These are phyloP conservation scores for Euphorbia peplus DNA, from an alignment of 345 rosid species.

Conservation along the genomic window DNA sequence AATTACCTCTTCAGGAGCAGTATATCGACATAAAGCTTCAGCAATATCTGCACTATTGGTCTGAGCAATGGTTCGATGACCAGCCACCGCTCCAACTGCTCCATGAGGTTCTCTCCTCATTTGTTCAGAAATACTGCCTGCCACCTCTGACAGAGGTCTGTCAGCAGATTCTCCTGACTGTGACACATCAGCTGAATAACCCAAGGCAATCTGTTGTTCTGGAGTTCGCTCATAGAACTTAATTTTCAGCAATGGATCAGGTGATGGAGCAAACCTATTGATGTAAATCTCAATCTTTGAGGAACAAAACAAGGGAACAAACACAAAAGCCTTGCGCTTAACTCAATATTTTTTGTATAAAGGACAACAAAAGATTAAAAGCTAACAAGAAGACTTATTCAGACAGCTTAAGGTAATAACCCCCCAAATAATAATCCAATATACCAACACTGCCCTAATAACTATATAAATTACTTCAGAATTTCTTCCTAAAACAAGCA, in stretches of 20 bases:
- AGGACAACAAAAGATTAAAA: not conserved
- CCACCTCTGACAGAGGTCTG: slow-evolving; percentile 30
- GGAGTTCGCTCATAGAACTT: slow-evolving; percentile 85
- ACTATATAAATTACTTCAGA: not conserved
- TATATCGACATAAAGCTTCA: slow-evolving; percentile 68
- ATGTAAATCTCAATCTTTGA: not conserved
- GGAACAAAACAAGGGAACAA: not conserved
- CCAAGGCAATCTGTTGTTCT: slow-evolving; percentile 75
- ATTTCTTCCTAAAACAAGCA: not conserved
- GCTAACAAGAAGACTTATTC: not conserved
- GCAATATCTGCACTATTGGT: slow-evolving; percentile 76
- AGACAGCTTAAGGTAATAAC: not conserved
- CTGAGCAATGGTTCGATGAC: slow-evolving; percentile 88
- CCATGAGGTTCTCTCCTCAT: slow-evolving; percentile 55
- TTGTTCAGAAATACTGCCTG: slow-evolving; percentile 31
- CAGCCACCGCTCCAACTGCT: slow-evolving; percentile 75
- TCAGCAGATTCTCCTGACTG: slow-evolving; percentile 40
- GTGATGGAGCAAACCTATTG: slow-evolving; percentile 75
- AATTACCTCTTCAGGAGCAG: slow-evolving; percentile 87
- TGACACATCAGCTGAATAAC: slow-evolving; percentile 58
- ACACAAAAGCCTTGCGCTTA: not conserved
- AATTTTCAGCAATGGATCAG: slow-evolving; percentile 66
- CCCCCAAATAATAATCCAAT: not conserved
- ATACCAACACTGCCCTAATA: not conserved
- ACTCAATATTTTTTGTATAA: not conserved